Base-by-base conservation (phyloP, 495 filamentous ascomycete genomes). In the Aspergillus leporis region DNA sequence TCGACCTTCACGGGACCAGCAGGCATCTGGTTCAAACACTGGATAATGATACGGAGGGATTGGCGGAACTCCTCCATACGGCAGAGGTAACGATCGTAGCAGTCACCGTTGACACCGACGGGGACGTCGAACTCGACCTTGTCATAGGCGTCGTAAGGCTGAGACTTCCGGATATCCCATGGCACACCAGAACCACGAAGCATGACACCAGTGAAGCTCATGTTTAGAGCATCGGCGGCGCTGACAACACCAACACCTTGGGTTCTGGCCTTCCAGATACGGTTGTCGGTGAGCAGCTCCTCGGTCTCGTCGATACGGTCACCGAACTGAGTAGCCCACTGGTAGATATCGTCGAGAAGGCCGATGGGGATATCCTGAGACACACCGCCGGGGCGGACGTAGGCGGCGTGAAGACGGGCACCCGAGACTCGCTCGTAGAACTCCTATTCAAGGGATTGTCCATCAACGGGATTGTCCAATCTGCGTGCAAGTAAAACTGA, bases 41-140 rank as follows among this genome's bases (percentile, higher is more conserved):
- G 94, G 80, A 96, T 87, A 71, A 99, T 97, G 78, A 99, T 98
- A 65, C 94, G 88, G 55, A 99, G 89, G 21, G 88, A 93, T 73
- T 99, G 95, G 56, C 94, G 84, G 87, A 99, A 98, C 76, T 99
- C 94, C 76, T 99, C 95, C 94, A 99, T 99, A 67, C 94, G 91
- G 85, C 93, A 97, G 47, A 99, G 84, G 66, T 99, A 99, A 67
- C 94, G 88, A 76, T 99, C 94, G 76, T 99, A 99, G 83, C 94
- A 99, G 80, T 99, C 94, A 58, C 94, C 94, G 70, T 97, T 96
- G 62, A 93, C 81, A 60, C 94, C 94, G 25, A 98, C 95, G 28
- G 94, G 94, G 2, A 99, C 92, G 69, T 98, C 94, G 66, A 99
- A 99, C 61, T 99, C 94, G 50, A 99, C 94, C 73, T 97, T 77